phyloP scores from a whole-genome alignment of 2,329 filamentous ascomycete genomes.

The Penicillium decumbens region DNA sequence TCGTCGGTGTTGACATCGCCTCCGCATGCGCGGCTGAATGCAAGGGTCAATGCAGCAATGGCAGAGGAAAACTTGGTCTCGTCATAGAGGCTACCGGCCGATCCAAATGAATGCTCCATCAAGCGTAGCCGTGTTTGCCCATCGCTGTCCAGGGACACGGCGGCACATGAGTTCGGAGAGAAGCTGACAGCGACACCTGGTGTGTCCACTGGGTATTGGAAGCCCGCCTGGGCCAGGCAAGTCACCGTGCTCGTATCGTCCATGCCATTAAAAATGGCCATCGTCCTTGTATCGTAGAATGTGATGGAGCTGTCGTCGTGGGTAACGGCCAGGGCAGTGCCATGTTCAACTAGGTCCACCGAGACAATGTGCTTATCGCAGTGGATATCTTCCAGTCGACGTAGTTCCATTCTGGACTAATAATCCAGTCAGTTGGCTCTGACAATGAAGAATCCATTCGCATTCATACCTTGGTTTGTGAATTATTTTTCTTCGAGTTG shows the following conservation, averaged over 20 bases:
- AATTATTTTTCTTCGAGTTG: slow-evolving; percentile 58
- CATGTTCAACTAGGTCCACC: slow-evolving; percentile 64
- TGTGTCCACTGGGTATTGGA: slow-evolving; percentile 62
- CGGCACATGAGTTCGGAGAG: slow-evolving; percentile 44
- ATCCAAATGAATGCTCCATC: slow-evolving; percentile 41
- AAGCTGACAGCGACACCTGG: slow-evolving; percentile 53
- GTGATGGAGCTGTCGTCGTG: slow-evolving; percentile 78
- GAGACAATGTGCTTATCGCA: slow-evolving; percentile 67
- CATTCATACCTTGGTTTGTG: slow-evolving; percentile 34
- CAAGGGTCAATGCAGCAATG: slow-evolving; percentile 57
- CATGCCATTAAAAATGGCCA: slow-evolving; percentile 63
- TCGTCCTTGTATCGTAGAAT: slow-evolving; percentile 69
- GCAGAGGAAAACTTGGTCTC: slow-evolving; percentile 49
- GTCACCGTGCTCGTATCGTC: slow-evolving; percentile 62
- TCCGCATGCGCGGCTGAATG: slow-evolving; percentile 48
- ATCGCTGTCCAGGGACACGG: slow-evolving; percentile 37
- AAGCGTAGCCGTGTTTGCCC: slow-evolving; percentile 37
- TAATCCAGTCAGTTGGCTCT: slow-evolving; percentile 12
- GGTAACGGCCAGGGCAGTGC: slow-evolving; percentile 65
- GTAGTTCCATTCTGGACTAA: slow-evolving; percentile 51
- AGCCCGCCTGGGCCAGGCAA: slow-evolving; percentile 71
- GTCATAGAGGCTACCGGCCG: slow-evolving; percentile 33
- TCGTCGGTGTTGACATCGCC: slow-evolving; percentile 60
- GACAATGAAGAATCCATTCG: neutral
- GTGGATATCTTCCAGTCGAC: slow-evolving; percentile 62